Conservation (phyloP, 306 rosid species). For the Dryas alaskensis region DNA sequence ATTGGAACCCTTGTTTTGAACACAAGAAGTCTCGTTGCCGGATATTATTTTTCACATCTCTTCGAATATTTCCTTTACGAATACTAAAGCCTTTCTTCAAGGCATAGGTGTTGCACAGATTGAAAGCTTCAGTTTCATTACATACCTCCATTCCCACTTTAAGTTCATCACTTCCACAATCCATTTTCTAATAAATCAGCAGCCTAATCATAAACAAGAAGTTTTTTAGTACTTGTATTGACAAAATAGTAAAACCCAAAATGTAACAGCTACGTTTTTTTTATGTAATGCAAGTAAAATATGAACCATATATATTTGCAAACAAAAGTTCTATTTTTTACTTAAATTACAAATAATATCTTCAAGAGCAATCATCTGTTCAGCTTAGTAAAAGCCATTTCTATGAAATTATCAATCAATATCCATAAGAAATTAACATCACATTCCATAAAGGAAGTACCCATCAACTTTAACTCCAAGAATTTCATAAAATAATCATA, state of each 20-base stretch:
- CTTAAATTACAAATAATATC: no score
- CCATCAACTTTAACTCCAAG: neutral
- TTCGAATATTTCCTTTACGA: slow-evolving; percentile 3
- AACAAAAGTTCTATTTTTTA: neutral
- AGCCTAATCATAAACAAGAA: slow-evolving; percentile 4
- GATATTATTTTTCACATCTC: neutral
- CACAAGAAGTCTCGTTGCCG: neutral
- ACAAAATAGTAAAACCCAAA: slow-evolving; percentile 1
- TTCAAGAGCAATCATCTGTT: no score
- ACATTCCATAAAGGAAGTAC: neutral
- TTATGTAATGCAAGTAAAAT: neutral
- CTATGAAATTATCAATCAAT: neutral
- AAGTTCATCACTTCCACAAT: neutral
- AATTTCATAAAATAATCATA: neutral
- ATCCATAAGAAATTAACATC: neutral
- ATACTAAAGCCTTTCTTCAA: slow-evolving; percentile 12
- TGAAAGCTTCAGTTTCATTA: slow-evolving; percentile 1
- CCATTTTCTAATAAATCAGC: slow-evolving; percentile 2
- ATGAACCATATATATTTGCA: neutral
- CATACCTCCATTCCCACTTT: slow-evolving; percentile 3
- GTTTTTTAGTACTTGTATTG: neutral
- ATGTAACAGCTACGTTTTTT: neutral
- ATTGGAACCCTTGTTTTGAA: slow-evolving; percentile 7
- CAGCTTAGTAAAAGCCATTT: neutral
- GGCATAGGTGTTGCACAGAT: slow-evolving; percentile 2